Evolutionary conservation across 2,329 filamentous ascomycete species (phyloP).

Genomic region (Elsinoe fawcettii): DNA sequence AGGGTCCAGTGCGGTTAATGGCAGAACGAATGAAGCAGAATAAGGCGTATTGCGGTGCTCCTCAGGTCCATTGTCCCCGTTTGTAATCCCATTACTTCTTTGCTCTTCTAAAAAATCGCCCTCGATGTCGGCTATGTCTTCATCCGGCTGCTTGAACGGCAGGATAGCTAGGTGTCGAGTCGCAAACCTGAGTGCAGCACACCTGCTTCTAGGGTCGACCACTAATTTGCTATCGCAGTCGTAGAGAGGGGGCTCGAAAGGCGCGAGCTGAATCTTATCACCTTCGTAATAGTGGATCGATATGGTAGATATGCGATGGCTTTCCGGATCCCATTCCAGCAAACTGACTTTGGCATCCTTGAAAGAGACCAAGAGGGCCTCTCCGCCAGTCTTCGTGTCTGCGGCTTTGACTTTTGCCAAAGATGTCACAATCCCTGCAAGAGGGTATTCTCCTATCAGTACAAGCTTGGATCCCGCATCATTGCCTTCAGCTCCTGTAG

Average conservation of each 20-base stretch:
- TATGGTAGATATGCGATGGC: constrained; percentile 70
- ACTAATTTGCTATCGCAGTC: constrained; percentile 74
- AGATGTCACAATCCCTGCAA: constrained; percentile 78
- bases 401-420: constrained; percentile 68
- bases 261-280: constrained; percentile 73
- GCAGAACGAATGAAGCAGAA: constrained; percentile 84
- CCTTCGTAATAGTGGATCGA: constrained; percentile 98
- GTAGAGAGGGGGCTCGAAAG: constrained; percentile 70
- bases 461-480: constrained; percentile 62
- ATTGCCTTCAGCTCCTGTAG: constrained; percentile 48
- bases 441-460: constrained; percentile 72
- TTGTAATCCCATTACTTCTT: constrained; percentile 20
- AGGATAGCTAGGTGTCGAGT: constrained; percentile 82
- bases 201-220: constrained; percentile 85
- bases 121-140: constrained; percentile 68
- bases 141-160: constrained; percentile 77
- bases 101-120: constrained; percentile 77
- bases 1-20: constrained; percentile 80
- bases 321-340: constrained; percentile 85
- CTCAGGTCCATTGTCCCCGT: constrained; percentile 26
- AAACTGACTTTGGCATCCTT: constrained; percentile 89
- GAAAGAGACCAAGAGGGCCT: constrained; percentile 74
- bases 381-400: constrained; percentile 68
- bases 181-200: constrained; percentile 90
- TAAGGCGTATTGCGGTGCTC: constrained; percentile 55